Evolutionary conservation across 495 filamentous ascomycete genomes (phyloP).

Genomic region (Aspergillus baeticus): DNA sequence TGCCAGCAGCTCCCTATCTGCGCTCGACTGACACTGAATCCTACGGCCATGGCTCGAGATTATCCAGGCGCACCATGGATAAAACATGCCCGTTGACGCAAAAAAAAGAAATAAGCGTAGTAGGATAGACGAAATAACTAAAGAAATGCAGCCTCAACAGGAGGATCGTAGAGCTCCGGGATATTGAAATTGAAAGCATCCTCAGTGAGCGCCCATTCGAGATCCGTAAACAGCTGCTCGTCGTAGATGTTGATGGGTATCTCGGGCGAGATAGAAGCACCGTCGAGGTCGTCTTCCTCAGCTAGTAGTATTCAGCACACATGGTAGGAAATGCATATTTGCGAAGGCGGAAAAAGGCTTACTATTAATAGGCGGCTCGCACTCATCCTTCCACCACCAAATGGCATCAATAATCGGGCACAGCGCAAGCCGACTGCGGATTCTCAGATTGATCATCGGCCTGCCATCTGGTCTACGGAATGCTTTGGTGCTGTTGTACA

Average conservation of each 20-base stretch:
- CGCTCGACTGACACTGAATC: no score
- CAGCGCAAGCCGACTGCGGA: constrained; percentile 41
- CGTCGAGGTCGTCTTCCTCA: background rate
- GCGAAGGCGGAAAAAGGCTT: no score
- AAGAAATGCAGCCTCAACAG: no score
- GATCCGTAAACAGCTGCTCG: constrained; percentile 15
- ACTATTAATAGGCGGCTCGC: constrained; percentile 16
- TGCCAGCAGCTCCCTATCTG: no score
- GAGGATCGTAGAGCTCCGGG: constrained; percentile 19
- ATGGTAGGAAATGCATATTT: background rate
- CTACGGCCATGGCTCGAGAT: no score
- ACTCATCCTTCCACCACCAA: constrained; percentile 53
- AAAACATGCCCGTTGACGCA: no score
- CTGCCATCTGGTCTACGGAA: constrained; percentile 44
- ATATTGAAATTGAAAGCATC: constrained; percentile 26
- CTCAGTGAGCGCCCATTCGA: constrained; percentile 38
- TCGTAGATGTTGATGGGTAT: background rate
- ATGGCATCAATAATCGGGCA: constrained; percentile 45
- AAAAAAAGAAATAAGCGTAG: no score
- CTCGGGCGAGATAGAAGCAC: background rate
- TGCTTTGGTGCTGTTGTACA: constrained; percentile 47
- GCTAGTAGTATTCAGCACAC: background rate
- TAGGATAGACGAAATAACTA: no score
- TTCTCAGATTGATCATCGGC: constrained; percentile 36
- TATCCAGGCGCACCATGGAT: no score